Evolutionary conservation across 1,284 basidiomycete genomes (phyloP).

Genomic region (Leccinum solheimii): DNA sequence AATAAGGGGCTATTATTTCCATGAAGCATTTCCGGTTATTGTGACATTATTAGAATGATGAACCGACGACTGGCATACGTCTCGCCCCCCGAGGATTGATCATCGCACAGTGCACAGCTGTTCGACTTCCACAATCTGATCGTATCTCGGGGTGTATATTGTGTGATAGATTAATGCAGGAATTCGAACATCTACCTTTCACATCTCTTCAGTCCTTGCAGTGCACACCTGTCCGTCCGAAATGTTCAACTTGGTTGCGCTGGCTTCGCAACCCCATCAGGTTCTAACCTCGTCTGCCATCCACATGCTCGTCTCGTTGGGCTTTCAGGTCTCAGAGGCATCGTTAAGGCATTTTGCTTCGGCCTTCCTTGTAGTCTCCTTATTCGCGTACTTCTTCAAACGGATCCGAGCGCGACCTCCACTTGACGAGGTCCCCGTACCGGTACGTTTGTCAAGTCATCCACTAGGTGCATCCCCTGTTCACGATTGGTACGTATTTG

Average conservation of each 20-base stretch:
- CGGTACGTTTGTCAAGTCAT: neutral
- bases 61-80: neutral
- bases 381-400: constrained; percentile 1
- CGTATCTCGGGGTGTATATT: neutral
- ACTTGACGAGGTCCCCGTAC: constrained; percentile 1
- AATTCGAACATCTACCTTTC: neutral
- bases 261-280: neutral
- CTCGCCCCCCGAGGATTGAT: neutral
- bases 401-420: neutral
- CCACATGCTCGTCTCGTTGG: neutral
- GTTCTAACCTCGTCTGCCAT: neutral
- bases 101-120: neutral
- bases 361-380: neutral
- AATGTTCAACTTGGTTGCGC: neutral
- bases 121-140: constrained; percentile 12
- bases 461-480: neutral
- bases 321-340: neutral
- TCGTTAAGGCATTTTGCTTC: neutral
- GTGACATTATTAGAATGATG: neutral
- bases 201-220: neutral
- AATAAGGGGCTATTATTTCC: neutral
- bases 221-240: neutral
- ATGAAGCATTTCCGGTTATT: neutral
- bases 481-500: neutral
- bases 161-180: neutral